Base-by-base conservation (phyloP, 2,329 filamentous ascomycete species). In the Trichoderma atrobrunneum region DNA sequence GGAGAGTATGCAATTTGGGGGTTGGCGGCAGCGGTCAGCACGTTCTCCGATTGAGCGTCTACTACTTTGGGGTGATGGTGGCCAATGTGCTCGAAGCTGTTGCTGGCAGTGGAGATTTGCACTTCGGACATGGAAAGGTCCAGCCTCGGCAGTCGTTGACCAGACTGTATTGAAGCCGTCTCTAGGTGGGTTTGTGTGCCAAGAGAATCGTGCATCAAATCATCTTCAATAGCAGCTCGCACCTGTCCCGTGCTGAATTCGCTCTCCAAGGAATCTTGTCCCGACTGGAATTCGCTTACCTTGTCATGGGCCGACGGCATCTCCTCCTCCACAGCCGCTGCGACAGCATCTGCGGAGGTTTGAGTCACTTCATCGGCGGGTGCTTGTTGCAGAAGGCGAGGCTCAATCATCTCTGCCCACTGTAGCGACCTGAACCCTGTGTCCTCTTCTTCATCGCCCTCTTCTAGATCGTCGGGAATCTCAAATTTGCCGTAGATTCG, bases 401-500 rank as follows among this genome's bases (percentile, higher is more conserved):
- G 87, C 51, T 94, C 90, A 48, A 89, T 86, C 78, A 96, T 84
- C 26, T 93, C 90, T 3, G 79, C 78, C 80, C 92, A 91, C 0
- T 80, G 76, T 34, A 94, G 72, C 7, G 85, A 85, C n/a, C 90
- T 86, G 63, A 87, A 84, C 1, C 92, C 92, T 73, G 91, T 86
- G 71, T 91, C 87, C 14, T 88, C 86, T 43, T 85, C 85, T 0
- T 85, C 85, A 1, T 87, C 87, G 0, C 90, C 89, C 12, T 89
- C 88, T 7, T 90, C 87, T 8, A 88, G 83, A 12, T 88, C 88
- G 0, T 88, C 88, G 0, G 91, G 91, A 76, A 90, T 90, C 76
- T 97, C 93, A 75, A 97, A 96, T 72, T 90, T 92, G 74, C 87
- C 90, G 76, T 95, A 97, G 11, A 93, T 81, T 11, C 93, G 87